Evolutionary conservation across 768 basidiomycete genomes (phyloP), one percentile per base, ranked within the genome.

Genomic region (Boletus barrowsii): DNA sequence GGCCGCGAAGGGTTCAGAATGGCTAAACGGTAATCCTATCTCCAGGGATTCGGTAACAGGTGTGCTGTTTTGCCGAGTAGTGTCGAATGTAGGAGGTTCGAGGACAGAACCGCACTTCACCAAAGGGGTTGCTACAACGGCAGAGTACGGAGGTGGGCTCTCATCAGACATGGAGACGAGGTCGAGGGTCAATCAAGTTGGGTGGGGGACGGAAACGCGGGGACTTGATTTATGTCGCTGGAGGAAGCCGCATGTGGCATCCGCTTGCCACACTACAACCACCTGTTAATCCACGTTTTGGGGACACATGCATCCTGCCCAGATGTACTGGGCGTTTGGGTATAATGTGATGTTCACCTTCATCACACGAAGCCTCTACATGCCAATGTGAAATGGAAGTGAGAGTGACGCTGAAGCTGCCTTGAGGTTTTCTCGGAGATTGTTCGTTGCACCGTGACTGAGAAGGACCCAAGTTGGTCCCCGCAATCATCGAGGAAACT

Each of bases 71-170:
- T 15, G 15, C 9, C 14, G 36, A 26, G 32, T 20, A 7, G 30
- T 18, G 29, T 20, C 30, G 37, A 39, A 22, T 15, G 24, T 30
- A 18, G 3, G 30, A 30, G 15, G 15, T 41, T 13, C 3, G 9
- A 20, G 2, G 8, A 8, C 10, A 0, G 17, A 6, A 22, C 60
- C 58, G 14, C 24, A 63, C 62, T 32, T 26, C 4, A 29, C 24
- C 14, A 30, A n/a, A 22, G 48, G 44, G 41, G 24, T 3, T 8
- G 40, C 22, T 36, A 32, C 40, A 17, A 51, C 56, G 36, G 51
- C 35, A 39, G 59, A 63, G 30, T 63, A 63, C 18, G 62, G 59
- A 36, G 62, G 62, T 43, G 62, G 62, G 44, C 40, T 55, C 17
- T 58, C 56, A 4, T 24, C 55, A 29, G 42, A 35, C 58, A 55